These are phyloP conservation scores for Colletotrichum incanum DNA, from an alignment of 2,329 filamentous ascomycete genomes.

Conservation along the genomic window DNA sequence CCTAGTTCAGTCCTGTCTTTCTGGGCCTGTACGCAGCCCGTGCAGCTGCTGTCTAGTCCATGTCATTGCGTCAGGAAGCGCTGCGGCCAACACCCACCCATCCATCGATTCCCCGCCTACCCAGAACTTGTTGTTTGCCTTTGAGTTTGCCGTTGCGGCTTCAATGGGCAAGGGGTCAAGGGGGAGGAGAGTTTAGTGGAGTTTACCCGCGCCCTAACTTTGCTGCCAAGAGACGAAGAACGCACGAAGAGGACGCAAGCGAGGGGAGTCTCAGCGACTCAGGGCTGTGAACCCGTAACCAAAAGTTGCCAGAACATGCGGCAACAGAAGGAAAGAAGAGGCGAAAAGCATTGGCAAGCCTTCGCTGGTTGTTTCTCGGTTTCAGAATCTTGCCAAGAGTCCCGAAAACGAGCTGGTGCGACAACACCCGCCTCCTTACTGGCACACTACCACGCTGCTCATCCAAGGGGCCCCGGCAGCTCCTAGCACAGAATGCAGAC, in stretches of 20 bases:
- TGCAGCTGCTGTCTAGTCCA: constrained; percentile 37
- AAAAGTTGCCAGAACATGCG: not conserved
- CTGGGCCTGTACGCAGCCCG: constrained; percentile 22
- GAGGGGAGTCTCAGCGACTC: not conserved
- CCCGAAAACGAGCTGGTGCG: constrained; percentile 35
- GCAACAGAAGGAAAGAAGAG: constrained; percentile 11
- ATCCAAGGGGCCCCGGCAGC: not conserved
- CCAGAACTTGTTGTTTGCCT: constrained; percentile 1
- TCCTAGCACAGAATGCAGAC: not conserved
- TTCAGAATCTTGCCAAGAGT: constrained; percentile 38
- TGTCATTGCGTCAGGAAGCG: constrained; percentile 41
- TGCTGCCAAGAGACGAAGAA: constrained; percentile 3
- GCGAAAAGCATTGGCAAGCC: constrained; percentile 8
- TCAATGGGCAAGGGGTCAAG: not conserved
- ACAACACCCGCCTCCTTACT: not conserved
- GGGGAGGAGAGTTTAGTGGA: not conserved
- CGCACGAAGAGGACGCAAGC: not conserved
- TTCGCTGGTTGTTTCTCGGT: constrained; percentile 33
- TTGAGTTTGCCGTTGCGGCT: not conserved
- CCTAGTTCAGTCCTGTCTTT: not conserved
- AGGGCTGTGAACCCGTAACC: not conserved
- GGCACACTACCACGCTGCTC: constrained; percentile 1
- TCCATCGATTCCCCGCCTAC: not conserved
- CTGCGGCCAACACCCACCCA: constrained; percentile 6
- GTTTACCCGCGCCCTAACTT: not conserved